Evolutionary conservation across 169 alveolate genomes (phyloP), one percentile per base, ranked within the genome.

Genomic region (Cytauxzoon felis): DNA sequence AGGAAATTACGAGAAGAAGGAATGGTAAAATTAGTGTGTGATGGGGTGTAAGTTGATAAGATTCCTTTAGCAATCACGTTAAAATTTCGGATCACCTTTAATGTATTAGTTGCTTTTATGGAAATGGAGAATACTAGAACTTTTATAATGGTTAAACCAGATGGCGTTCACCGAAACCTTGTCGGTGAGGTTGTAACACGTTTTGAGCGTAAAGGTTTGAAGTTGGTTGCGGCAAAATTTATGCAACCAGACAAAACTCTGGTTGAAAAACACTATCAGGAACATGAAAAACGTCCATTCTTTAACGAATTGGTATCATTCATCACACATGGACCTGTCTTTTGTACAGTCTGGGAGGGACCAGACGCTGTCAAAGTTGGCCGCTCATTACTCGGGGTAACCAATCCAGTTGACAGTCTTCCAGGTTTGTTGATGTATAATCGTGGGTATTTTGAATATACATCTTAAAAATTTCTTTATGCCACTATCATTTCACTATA

Each of bases 91-190:
- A 41, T 2, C 2, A 23, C 49, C 26, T 41, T 19, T 2, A 19
- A 23, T 23, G 49, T 41, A 2, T 1, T 23, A 23, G 26, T 23
- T 2, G 49, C 19, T 2, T 49, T 1, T 16, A 13, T 43, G 52
- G 62, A 47, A 16, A 70, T 60, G 65, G 71, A 51, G 23, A 78
- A 68, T 53, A 90, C 93, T 70, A 93, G 96, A 80, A 93, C 99
- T 26, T 97, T 88, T 93, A 92, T 95, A 71, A 97, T 97, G 99
- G 90, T 97, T 53, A 97, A 97, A 88, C 99, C 99, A 47, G 99
- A 97, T 89, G 99, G 99, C 24, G 98, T 96, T 78, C 98, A 95
- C 90, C 93, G 99, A 79, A 97, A 97, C 64, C 82, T 95, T 52
- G 96, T 97, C 16, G 98, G 98, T 38, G 94, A 92, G 60, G 91